Conservation (phyloP, 2,329 filamentous ascomycete genomes). For the Tolypocladium amazonense region DNA sequence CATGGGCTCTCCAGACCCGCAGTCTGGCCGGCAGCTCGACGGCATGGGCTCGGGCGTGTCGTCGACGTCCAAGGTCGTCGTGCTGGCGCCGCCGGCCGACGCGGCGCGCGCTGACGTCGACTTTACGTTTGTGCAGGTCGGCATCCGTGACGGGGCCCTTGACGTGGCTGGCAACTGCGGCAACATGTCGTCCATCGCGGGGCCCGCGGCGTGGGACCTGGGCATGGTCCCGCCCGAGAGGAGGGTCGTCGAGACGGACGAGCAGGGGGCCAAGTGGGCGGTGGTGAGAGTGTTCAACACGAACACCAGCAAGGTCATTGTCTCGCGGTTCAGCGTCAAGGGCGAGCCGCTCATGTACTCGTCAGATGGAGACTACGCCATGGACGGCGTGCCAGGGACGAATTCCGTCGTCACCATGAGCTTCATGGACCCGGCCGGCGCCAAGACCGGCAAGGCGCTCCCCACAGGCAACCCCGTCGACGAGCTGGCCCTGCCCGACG, state of each 20-base stretch:
- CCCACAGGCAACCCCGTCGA: conserved; percentile 45
- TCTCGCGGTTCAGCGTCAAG: conserved; percentile 42
- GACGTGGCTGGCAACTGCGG: conserved; percentile 64
- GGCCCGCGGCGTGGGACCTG: conserved; percentile 34
- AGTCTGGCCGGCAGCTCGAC: conserved; percentile 57
- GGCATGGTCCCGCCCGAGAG: conserved; percentile 11
- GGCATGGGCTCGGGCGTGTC: conserved; percentile 61
- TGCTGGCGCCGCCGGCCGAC: conserved; percentile 43
- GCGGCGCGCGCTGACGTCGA: conserved; percentile 45
- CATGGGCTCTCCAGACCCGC: conserved; percentile 54
- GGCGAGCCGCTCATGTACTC: conserved; percentile 20
- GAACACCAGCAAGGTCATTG: conserved; percentile 57
- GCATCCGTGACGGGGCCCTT: conserved; percentile 48
- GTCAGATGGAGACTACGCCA: conserved; percentile 40
- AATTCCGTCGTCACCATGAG: conserved; percentile 47
- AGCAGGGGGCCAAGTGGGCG: conserved; percentile 19
- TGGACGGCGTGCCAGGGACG: conserved; percentile 53
- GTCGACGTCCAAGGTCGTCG: conserved; percentile 59
- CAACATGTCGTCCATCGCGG: conserved; percentile 61
- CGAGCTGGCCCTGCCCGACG: conserved; percentile 26
- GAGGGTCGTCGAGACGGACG: conserved; percentile 7
- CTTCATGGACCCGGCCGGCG: conserved; percentile 52
- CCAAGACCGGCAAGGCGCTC: conserved; percentile 44
- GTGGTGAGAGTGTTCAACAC: conserved; percentile 58
- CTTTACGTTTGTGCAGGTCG: conserved; percentile 62